A percentile compares a stretch with the other conserved stretches of the same genome.
phyloP scores from a whole-genome alignment of 2,329 filamentous ascomycete species.

The Amylocarpus encephaloides region DNA sequence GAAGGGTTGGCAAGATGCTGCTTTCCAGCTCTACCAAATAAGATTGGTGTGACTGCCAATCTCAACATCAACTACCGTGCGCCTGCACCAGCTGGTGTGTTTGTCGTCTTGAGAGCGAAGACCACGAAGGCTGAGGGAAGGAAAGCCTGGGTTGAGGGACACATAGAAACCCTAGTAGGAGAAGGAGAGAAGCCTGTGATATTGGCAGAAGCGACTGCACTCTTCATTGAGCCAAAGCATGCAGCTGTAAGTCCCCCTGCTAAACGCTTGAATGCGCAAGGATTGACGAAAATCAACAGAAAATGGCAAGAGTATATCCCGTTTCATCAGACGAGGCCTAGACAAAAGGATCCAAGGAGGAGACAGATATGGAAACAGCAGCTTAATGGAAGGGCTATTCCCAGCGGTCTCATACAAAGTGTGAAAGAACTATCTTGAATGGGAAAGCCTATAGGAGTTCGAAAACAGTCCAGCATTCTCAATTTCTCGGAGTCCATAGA shows the following conservation, averaged over 20 bases:
- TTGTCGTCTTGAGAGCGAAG: constrained; percentile 70
- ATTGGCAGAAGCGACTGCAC: constrained; percentile 73
- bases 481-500: not conserved
- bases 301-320: constrained; percentile 23
- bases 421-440: not conserved
- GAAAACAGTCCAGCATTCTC: not conserved
- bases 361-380: not conserved
- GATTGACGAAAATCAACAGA: constrained; percentile 9
- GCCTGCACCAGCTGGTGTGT: constrained; percentile 69
- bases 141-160: constrained; percentile 89
- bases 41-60: constrained; percentile 79
- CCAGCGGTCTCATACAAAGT: not conserved
- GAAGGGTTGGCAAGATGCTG: constrained; percentile 84
- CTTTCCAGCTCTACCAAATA: constrained; percentile 81
- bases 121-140: constrained; percentile 84
- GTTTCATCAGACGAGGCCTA: constrained; percentile 5
- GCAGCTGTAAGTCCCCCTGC: constrained; percentile 44
- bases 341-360: not conserved
- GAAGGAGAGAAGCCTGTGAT: constrained; percentile 58
- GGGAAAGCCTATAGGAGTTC: not conserved
- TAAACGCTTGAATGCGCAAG: constrained; percentile 12
- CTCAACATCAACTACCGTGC: constrained; percentile 76
- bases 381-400: not conserved
- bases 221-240: constrained; percentile 85
- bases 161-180: constrained; percentile 69